Percentiles rank a stretch among this genome's conserved stretches.
Conservation (phyloP, 345 rosid species). For the Salix suchowensis region DNA sequence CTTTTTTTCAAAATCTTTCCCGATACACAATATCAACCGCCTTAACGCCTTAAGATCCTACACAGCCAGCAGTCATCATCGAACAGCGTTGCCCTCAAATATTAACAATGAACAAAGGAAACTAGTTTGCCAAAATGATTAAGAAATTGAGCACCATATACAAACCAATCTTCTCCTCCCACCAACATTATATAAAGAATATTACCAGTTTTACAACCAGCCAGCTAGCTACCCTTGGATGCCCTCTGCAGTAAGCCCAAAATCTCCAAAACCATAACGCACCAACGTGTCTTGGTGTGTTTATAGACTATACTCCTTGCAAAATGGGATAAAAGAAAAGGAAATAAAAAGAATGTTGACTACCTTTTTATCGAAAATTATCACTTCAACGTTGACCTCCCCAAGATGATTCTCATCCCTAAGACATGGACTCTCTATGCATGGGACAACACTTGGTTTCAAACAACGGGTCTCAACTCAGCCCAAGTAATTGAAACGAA, state of each 20-base stretch:
- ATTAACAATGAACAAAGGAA: neutral
- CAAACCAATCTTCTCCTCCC: slow-evolving; percentile 7
- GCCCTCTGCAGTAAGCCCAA: neutral
- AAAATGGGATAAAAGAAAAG: neutral
- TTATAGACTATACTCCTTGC: slow-evolving; percentile 9
- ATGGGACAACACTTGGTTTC: neutral
- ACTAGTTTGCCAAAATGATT: neutral
- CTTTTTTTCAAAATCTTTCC: no score
- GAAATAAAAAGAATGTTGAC: slow-evolving; percentile 6
- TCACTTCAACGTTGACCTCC: slow-evolving; percentile 12
- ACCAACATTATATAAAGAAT: slow-evolving; percentile 11
- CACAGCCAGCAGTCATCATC: no score
- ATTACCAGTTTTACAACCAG: slow-evolving; percentile 11
- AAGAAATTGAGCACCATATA: neutral
- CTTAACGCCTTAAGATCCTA: no score
- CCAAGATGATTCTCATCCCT: slow-evolving; percentile 9
- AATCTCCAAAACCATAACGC: neutral
- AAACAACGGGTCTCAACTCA: neutral
- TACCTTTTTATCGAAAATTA: slow-evolving; percentile 7
- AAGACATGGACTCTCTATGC: neutral
- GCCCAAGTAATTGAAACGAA: neutral
- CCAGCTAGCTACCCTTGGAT: neutral
- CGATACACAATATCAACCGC: no score
- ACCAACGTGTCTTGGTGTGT: neutral
- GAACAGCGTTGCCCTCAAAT: no score